A percentile compares a stretch with the other conserved stretches of the same genome.
Conservation (phyloP, 2,329 filamentous ascomycete species). For the Diaporthe eres region DNA sequence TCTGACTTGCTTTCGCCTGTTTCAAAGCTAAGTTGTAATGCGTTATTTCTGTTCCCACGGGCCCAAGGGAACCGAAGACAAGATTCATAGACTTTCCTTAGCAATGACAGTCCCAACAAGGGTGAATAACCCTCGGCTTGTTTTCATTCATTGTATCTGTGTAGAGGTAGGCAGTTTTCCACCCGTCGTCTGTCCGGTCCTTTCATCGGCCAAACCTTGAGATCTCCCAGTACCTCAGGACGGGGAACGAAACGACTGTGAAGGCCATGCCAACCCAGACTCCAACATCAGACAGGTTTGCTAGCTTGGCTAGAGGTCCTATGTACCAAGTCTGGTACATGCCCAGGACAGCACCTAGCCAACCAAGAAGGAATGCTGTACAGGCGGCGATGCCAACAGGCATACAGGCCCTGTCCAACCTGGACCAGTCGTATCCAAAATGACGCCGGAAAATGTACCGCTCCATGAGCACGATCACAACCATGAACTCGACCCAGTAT, state of each 20-base stretch:
- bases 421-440: conserved; percentile 57
- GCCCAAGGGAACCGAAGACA: too few species aligned
- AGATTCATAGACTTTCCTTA: too few species aligned
- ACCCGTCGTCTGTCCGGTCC: rapidly evolving
- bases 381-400: conserved; percentile 73
- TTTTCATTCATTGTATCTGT: too few species aligned
- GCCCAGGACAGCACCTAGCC: conserved; percentile 74
- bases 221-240: not conserved
- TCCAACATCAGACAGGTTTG: conserved; percentile 46
- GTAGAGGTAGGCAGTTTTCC: not conserved
- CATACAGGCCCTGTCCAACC: not conserved
- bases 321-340: conserved; percentile 81
- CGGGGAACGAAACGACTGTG: conserved; percentile 44
- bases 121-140: too few species aligned
- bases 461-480: conserved; percentile 73
- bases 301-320: conserved; percentile 61
- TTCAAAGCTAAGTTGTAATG: not conserved
- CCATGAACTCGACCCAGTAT: conserved; percentile 78
- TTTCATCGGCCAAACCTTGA: not conserved
- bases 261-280: conserved; percentile 47
- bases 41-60: not conserved
- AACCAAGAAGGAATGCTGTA: conserved; percentile 73
- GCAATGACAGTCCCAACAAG: too few species aligned
- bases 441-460: conserved; percentile 71
- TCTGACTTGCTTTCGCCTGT: not conserved